Evolutionary conservation across 2,329 filamentous ascomycete species (phyloP), one percentile per base, ranked within the genome.

Genomic region (Dichotomopilus funicola): DNA sequence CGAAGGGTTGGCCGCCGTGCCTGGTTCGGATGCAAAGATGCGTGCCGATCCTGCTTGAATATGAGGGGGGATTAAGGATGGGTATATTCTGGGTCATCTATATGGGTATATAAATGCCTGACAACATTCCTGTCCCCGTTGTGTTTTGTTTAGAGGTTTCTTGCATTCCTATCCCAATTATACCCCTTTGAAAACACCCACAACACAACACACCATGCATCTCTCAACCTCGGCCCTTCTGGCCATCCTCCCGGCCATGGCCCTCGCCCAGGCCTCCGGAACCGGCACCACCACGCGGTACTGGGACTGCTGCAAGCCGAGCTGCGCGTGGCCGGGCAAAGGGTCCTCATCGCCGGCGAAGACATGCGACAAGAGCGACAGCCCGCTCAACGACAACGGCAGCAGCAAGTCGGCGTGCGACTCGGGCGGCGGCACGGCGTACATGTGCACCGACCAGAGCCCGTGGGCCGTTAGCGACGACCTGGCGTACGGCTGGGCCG

Each of bases 271-370:
- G 41, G 62, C 62, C 35, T 65, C 64, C 5, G 64, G 65, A 49
- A 59, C 47, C n/a, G 66, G 66, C 44, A 57, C 62, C 49, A 72
- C 71, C 38, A 73, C 70, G 7, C 64, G 70, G 19, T 73, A 72
- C 62, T 72, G 74, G 71, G 79, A 83, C 66, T 83, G 80, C 70
- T 83, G 79, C 71, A 83, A 84, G 69, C 74, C 78, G 31, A 80
- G 78, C 33, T 83, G 81, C 65, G 73, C 71, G 8, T 77, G 80
- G 80, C 68, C 72, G 35, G 73, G 70, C 47, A 82, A 82, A 64
- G 73, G 72, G 58, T 67, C 60, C 59, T 56, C 53, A 10, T 59
- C 58, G 11, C 76, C 76, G 9, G 75, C 81, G 10, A 65, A 61
- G 19, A 75, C 74, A 31, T 81, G 78, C 69, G 69, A 75, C 64